phyloP scores from a whole-genome alignment of 179 eudicot genomes.

The Nepenthes alata region DNA sequence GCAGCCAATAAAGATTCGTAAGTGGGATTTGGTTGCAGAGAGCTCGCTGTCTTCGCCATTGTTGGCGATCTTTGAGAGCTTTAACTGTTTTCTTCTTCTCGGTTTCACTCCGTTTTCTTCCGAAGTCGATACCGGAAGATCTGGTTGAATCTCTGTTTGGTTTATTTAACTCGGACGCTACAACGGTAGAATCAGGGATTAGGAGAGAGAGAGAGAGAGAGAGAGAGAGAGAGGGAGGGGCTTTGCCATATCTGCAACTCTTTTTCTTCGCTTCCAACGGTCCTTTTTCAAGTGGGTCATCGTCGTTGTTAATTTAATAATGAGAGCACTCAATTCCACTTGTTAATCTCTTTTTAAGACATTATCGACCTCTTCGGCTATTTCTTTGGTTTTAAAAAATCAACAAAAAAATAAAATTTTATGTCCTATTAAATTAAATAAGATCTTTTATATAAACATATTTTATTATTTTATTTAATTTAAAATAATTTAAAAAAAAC shows the following conservation, averaged over 20 bases:
- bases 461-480: too few species aligned
- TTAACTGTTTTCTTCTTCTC: background rate
- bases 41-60: constrained; percentile 25
- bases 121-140: background rate
- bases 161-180: constrained; percentile 5
- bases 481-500: too few species aligned
- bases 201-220: too few species aligned
- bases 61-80: constrained; percentile 2
- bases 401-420: background rate
- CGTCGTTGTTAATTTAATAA: too few species aligned
- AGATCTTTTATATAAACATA: too few species aligned
- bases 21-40: constrained; percentile 14
- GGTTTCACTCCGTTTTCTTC: background rate
- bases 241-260: background rate
- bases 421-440: too few species aligned
- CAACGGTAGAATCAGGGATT: constrained; percentile 36
- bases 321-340: too few species aligned
- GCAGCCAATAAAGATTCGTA: constrained; percentile 15
- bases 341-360: too few species aligned
- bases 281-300: background rate
- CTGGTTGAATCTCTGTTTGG: background rate
- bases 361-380: too few species aligned
- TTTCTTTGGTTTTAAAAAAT: background rate
- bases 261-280: constrained; percentile 8
- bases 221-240: constrained; percentile 3